Percentiles rank a stretch among this genome's conserved stretches.
Evolutionary conservation across 148 eudicot genomes (phyloP).

Genomic region (Fagopyrum esculentum): DNA sequence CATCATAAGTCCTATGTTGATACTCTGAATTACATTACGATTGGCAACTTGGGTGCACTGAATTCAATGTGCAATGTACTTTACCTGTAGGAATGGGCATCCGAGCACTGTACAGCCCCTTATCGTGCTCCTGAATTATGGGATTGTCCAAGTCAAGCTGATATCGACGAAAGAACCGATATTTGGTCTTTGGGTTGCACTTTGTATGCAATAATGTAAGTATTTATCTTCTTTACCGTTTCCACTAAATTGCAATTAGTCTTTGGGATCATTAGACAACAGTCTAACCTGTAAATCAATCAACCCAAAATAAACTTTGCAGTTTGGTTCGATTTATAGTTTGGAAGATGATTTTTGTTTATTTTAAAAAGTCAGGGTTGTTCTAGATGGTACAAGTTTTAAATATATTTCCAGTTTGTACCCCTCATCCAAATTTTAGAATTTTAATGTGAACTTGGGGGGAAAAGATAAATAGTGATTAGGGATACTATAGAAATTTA

Average conservation of each 20-base stretch:
- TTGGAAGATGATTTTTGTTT: background rate
- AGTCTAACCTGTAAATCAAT: background rate
- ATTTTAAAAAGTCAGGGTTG: too few relatives aligned
- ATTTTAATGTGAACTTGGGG: too few relatives aligned
- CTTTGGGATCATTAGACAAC: background rate
- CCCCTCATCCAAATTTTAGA: too few relatives aligned
- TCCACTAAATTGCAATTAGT: background rate
- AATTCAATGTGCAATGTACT: background rate
- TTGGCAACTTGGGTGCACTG: background rate
- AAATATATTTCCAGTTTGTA: too few relatives aligned
- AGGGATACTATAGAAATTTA: too few relatives aligned
- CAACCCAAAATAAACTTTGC: background rate
- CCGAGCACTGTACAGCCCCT: constrained; percentile 95
- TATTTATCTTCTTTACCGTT: background rate
- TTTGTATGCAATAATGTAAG: constrained; percentile 88
- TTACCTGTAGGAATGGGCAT: constrained; percentile 85
- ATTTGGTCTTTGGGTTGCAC: constrained; percentile 98
- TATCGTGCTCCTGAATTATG: constrained; percentile 95
- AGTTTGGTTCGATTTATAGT: background rate
- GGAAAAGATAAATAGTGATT: too few relatives aligned
- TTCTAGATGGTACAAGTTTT: too few relatives aligned
- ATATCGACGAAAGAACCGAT: constrained; percentile 93
- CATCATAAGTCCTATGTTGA: background rate
- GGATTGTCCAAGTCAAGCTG: constrained; percentile 94
- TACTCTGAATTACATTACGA: background rate